Evolutionary conservation across 768 basidiomycete species (phyloP).

Genomic region (Tulasnella sp.): DNA sequence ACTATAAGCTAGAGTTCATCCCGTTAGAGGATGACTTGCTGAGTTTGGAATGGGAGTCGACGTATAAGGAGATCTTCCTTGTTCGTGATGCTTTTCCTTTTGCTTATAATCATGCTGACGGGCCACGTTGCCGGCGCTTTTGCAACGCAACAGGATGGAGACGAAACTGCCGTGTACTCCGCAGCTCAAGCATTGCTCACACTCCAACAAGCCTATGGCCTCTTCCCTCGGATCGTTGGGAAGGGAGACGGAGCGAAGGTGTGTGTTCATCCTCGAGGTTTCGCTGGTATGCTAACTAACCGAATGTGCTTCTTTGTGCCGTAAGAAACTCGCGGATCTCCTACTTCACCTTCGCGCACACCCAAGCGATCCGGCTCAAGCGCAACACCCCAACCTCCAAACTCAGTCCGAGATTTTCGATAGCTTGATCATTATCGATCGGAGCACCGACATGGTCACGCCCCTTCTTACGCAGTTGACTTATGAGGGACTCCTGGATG

Average conservation of each 20-base stretch:
- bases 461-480: constrained; percentile 93
- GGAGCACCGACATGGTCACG: constrained; percentile 91
- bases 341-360: constrained; percentile 58
- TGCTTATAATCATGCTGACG: neutral
- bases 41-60: constrained; percentile 79
- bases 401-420: constrained; percentile 66
- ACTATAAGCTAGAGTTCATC: constrained; percentile 91
- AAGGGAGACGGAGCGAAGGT: constrained; percentile 88
- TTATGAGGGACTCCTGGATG: constrained; percentile 94
- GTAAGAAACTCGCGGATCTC: constrained; percentile 70
- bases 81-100: constrained; percentile 47
- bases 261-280: neutral
- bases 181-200: constrained; percentile 81
- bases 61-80: constrained; percentile 87
- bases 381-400: constrained; percentile 42
- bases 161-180: constrained; percentile 85
- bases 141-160: constrained; percentile 64
- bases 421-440: constrained; percentile 82
- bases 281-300: no score
- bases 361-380: constrained; percentile 38
- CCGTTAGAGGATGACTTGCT: constrained; percentile 90
- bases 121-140: neutral
- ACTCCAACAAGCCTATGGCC: constrained; percentile 79
- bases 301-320: neutral
- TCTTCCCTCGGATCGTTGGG: constrained; percentile 85